A percentile compares a stretch with the other conserved stretches of the same genome.
Evolutionary conservation across 495 filamentous ascomycete species (phyloP).

Genomic region (Talaromyces borbonicus): DNA sequence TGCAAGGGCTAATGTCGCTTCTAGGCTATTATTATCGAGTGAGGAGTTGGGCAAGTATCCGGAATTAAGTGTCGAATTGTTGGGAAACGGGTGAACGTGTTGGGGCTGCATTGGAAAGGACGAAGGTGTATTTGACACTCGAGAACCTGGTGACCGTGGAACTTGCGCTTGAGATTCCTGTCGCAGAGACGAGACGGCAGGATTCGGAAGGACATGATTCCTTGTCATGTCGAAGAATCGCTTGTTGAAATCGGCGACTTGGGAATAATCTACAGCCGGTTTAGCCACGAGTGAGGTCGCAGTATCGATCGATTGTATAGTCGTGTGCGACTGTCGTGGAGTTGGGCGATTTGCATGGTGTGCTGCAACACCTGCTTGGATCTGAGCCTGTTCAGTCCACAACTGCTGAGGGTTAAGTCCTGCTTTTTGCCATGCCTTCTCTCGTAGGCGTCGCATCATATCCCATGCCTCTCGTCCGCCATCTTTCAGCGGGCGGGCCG

Average conservation of each 20-base stretch:
- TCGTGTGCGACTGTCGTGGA: conserved; percentile 4
- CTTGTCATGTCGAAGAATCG: conserved; percentile 33
- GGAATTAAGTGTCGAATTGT: conserved; percentile 8
- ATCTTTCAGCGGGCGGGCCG: conserved; percentile 38
- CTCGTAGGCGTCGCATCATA: conserved; percentile 42
- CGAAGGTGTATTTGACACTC: conserved; percentile 16
- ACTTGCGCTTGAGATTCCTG: conserved; percentile 14
- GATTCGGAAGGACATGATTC: conserved; percentile 20
- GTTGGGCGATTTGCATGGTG: conserved; percentile 10
- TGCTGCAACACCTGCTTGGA: conserved; percentile 26
- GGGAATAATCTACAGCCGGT: not conserved
- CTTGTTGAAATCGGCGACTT: conserved; percentile 25
- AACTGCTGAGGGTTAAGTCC: conserved; percentile 35
- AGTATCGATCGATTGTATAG: not conserved
- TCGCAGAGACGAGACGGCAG: conserved; percentile 11
- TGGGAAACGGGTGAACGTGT: conserved; percentile 7
- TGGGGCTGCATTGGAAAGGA: conserved; percentile 13
- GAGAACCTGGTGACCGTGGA: not conserved
- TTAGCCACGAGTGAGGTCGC: not conserved
- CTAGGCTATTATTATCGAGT: conserved; percentile 1
- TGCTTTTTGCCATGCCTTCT: conserved; percentile 42
- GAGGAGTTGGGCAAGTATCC: conserved; percentile 3
- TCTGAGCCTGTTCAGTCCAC: conserved; percentile 39
- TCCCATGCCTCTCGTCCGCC: conserved; percentile 46
- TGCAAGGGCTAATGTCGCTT: conserved; percentile 4